Conservation (phyloP, 345 rosid species). For the Bretschneidera sinensis region DNA sequence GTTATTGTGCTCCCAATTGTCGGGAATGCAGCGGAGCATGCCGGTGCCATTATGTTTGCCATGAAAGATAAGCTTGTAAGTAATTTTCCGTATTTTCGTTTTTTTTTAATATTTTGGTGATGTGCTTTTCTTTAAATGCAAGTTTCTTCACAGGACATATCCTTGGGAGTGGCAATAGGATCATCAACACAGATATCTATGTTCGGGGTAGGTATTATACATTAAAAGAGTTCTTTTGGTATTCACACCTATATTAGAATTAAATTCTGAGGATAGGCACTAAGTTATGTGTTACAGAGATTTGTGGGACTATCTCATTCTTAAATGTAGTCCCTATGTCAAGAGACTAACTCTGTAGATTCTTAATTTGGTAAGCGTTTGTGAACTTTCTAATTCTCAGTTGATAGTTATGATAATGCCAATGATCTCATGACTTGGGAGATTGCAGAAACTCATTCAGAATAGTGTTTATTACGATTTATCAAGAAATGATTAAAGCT, state of each 20-base stretch:
- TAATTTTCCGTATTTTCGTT: neutral
- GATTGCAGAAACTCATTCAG: too few species aligned
- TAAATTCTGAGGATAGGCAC: neutral
- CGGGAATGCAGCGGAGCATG: constrained; percentile 97
- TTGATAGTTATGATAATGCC: too few species aligned
- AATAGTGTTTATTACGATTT: too few species aligned
- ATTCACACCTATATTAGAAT: too few species aligned
- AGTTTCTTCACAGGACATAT: constrained; percentile 60
- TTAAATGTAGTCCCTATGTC: too few species aligned
- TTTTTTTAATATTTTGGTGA: neutral
- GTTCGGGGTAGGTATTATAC: constrained; percentile 68
- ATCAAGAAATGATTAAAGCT: too few species aligned
- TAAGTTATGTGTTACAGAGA: too few species aligned
- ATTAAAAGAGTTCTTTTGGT: neutral
- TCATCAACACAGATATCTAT: constrained; percentile 93
- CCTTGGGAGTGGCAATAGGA: constrained; percentile 96
- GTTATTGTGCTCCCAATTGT: constrained; percentile 95
- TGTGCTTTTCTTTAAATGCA: constrained; percentile 2
- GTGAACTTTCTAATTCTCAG: too few species aligned
- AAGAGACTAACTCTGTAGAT: too few species aligned
- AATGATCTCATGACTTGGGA: too few species aligned
- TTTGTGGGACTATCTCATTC: too few species aligned
- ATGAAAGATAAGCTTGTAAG: constrained; percentile 95
- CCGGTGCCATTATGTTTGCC: constrained; percentile 93
- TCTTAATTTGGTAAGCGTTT: too few species aligned